These are phyloP conservation scores for Xerocomellus intermedius DNA, from an alignment of 768 basidiomycete genomes.

Conservation along the genomic window DNA sequence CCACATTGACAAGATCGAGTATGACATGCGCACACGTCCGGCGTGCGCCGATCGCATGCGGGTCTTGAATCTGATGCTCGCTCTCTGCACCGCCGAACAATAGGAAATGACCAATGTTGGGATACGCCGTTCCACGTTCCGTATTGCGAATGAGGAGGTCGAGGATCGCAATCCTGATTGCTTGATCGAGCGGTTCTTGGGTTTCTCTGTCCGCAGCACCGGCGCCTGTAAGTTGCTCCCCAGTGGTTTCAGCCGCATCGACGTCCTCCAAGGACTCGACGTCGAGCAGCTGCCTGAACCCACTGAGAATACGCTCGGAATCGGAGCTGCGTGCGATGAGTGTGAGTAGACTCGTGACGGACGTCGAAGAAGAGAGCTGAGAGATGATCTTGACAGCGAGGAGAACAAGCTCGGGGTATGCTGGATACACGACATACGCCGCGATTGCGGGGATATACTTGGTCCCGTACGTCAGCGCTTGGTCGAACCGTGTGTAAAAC, in stretches of 20 bases:
- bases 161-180: constrained; percentile 73
- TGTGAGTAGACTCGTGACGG: constrained; percentile 71
- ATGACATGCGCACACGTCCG: constrained; percentile 79
- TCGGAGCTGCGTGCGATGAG: constrained; percentile 79
- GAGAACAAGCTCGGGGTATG: constrained; percentile 69
- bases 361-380: constrained; percentile 60
- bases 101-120: constrained; percentile 86
- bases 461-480: constrained; percentile 66
- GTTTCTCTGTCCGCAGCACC: constrained; percentile 59
- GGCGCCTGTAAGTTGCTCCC: constrained; percentile 68
- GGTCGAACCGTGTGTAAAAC: constrained; percentile 71
- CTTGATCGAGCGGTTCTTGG: constrained; percentile 55
- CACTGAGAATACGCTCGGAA: constrained; percentile 80
- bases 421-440: constrained; percentile 67
- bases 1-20: constrained; percentile 70
- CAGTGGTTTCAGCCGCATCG: constrained; percentile 53
- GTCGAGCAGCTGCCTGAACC: constrained; percentile 67
- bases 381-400: constrained; percentile 78
- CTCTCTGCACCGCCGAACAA: constrained; percentile 66
- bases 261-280: constrained; percentile 63
- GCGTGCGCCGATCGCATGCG: constrained; percentile 68
- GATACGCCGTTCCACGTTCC: constrained; percentile 54
- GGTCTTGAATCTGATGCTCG: constrained; percentile 72
- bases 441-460: constrained; percentile 80
- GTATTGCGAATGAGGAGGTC: constrained; percentile 83